These are phyloP conservation scores for Marsdenia floribunda DNA, from an alignment of 257 asterid genomes.

Conservation along the genomic window DNA sequence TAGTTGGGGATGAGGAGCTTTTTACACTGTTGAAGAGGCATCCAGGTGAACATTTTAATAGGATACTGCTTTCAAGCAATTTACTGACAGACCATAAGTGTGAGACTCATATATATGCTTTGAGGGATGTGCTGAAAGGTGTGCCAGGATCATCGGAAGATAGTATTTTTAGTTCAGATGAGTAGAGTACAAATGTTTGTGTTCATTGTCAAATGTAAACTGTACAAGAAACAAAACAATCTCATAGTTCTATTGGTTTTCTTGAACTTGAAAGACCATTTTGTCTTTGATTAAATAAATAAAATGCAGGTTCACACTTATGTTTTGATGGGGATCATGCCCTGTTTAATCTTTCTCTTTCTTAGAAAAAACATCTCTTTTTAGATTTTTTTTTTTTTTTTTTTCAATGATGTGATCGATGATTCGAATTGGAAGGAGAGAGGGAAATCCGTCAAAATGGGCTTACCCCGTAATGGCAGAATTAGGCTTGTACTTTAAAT, in stretches of 20 bases:
- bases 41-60: constrained; percentile 76
- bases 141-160: constrained; percentile 48
- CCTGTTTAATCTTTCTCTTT: too few relatives aligned
- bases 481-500: too few relatives aligned
- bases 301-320: too few relatives aligned
- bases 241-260: not conserved
- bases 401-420: too few relatives aligned
- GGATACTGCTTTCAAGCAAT: constrained; percentile 77
- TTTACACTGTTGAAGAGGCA: constrained; percentile 69
- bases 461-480: too few relatives aligned
- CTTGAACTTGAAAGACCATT: not conserved
- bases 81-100: constrained; percentile 83
- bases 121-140: constrained; percentile 89
- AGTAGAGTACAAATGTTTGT: not conserved
- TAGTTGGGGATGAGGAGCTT: constrained; percentile 31
- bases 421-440: too few relatives aligned
- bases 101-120: constrained; percentile 75
- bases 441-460: too few relatives aligned
- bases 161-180: constrained; percentile 24
- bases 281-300: not conserved
- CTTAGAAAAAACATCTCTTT: too few relatives aligned
- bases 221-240: not conserved
- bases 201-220: not conserved
- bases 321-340: too few relatives aligned
- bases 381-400: too few relatives aligned